Evolutionary conservation across 1,284 basidiomycete genomes (phyloP), one percentile per base, ranked within the genome.

Genomic region (Puccinia polysora): DNA sequence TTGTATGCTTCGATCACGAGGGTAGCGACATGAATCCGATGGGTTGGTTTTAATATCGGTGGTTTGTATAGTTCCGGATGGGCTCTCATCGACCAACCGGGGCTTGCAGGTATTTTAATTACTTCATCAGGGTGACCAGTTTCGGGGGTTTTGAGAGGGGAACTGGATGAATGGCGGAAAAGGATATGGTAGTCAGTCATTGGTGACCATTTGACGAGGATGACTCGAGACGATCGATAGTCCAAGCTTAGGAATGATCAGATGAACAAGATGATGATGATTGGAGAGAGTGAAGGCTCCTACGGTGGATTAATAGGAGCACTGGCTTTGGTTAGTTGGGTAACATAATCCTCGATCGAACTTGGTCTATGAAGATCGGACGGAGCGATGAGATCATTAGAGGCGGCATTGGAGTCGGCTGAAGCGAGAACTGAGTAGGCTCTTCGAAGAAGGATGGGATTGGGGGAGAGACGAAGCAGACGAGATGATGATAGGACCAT

Each of bases 1-100:
- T 86, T 83, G 82, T 94, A 86, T 0, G 90, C 87, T 73, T 89
- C 88, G 77, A 97, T 85, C 77, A 92, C 90, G 69, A 97, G 83
- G 55, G 85, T 85, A 3, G 91, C 93, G 75, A 88, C 90, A 70
- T 92, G 91, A 69, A 91, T 83, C 70, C 83, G 82, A 81, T 92
- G 86, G 2, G 87, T 87, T 10, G 75, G 76, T 4, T 75, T 74
- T 32, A 79, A 74, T 2, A 78, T 77, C 28, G 30, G 73, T 38
- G 62, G 65, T 8, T 55, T 40, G 53, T 56, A 58, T 28, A 68
- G 53, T 32, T 68, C 65, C 43, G 65, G 65, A 58, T 68, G 65
- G 20, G 25, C 15, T 25, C 65, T 34, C 52, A 68, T 55, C 18
- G 53, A 50, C 65, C 65, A 68, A 34, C 38, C 36, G 14, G 65